Evolutionary conservation across 441 rosid species (phyloP).

Genomic region (Brassica hybrid): DNA sequence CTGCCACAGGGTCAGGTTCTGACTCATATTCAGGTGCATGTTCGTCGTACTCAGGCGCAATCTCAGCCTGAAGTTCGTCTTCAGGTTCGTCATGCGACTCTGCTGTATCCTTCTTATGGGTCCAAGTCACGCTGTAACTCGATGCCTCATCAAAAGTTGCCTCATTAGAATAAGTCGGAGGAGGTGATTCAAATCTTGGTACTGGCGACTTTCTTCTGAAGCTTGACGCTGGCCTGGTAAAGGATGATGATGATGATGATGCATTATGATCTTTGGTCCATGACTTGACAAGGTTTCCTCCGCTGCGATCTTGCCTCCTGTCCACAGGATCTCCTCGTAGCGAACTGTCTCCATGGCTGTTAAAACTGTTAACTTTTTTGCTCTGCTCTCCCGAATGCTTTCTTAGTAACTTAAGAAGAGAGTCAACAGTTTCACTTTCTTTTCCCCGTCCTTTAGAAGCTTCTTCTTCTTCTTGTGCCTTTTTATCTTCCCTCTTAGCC

Average conservation of each 20-base stretch:
- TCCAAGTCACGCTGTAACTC: conserved; percentile 41
- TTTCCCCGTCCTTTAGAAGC: conserved; percentile 56
- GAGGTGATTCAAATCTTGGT: conserved; percentile 54
- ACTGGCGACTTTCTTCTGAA: conserved; percentile 71
- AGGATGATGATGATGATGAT: conserved; percentile 47
- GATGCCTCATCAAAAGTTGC: conserved; percentile 46
- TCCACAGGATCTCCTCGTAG: conserved; percentile 40
- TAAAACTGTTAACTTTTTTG: conserved; percentile 47
- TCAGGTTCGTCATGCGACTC: conserved; percentile 43
- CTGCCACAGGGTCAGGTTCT: conserved; percentile 32
- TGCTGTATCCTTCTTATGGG: conserved; percentile 38
- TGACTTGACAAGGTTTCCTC: conserved; percentile 31
- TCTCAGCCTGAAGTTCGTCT: conserved; percentile 29
- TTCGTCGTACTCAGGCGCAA: conserved; percentile 38
- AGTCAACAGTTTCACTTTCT: conserved; percentile 66
- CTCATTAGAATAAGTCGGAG: conserved; percentile 51
- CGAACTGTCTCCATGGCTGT: conserved; percentile 41
- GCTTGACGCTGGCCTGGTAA: conserved; percentile 63
- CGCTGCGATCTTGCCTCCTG: conserved; percentile 44
- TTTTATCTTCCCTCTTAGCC: conserved; percentile 57
- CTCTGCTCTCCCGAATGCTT: conserved; percentile 73
- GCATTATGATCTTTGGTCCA: conserved; percentile 39
- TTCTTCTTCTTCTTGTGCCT: conserved; percentile 57
- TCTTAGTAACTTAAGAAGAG: conserved; percentile 73
- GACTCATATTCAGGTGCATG: conserved; percentile 24